Conservation (phyloP, 768 basidiomycete genomes). For the Tubosaeta sp. region DNA sequence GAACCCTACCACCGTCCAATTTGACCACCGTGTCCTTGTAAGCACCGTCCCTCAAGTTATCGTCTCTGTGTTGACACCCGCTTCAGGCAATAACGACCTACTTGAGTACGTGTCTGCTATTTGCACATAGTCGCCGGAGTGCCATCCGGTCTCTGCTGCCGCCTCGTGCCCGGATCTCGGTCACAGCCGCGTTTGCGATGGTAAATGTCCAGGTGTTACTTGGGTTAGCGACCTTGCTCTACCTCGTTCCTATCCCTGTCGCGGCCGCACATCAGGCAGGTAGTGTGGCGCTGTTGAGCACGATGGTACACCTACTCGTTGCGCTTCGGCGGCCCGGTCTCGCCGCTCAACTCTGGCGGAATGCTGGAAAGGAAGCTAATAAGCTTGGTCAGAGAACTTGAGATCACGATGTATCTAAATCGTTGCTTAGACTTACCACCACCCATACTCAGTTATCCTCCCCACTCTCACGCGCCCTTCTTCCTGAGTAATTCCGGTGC, state of each 20-base stretch:
- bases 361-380: conserved; percentile 22
- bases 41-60: conserved; percentile 24
- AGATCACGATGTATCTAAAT: conserved; percentile 8
- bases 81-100: conserved; percentile 84
- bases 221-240: conserved; percentile 78
- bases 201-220: conserved; percentile 79
- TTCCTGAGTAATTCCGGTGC: no score
- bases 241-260: conserved; percentile 88
- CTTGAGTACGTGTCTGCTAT: conserved; percentile 59
- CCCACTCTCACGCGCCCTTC: no score
- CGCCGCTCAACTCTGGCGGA: conserved; percentile 62
- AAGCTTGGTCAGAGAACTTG: conserved; percentile 6
- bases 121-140: conserved; percentile 50
- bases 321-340: conserved; percentile 65
- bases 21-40: conserved; percentile 90
- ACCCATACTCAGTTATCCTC: conserved; percentile 25
- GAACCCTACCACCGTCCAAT: conserved; percentile 97
- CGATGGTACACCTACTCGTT: conserved; percentile 73
- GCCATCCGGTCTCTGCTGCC: conserved; percentile 50
- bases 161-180: conserved; percentile 50
- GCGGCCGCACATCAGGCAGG: conserved; percentile 96
- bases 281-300: conserved; percentile 81
- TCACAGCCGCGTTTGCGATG: conserved; percentile 65
- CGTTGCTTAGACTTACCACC: conserved; percentile 9
- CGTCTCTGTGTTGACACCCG: background rate